Conservation (phyloP, 306 rosid species). For the Oxytropis ochrocephala region DNA sequence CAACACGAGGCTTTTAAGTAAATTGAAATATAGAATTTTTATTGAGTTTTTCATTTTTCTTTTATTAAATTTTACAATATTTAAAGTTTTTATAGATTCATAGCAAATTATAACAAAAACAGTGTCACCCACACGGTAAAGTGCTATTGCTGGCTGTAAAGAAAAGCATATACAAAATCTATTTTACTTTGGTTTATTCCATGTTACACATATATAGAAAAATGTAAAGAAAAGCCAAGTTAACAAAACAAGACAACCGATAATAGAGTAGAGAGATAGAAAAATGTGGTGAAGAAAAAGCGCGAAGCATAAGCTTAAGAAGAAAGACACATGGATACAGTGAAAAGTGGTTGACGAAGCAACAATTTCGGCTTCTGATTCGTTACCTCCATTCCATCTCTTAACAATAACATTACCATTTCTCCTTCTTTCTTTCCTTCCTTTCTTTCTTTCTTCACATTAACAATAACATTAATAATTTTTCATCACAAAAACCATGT, state of each 20-base stretch:
- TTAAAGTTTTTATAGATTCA: too few species aligned
- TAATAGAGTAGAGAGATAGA: background rate
- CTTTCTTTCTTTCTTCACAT: conserved; percentile 25
- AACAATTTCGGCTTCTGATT: conserved; percentile 51
- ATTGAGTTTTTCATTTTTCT: too few species aligned
- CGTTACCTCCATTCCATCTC: conserved; percentile 50
- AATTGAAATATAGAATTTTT: too few species aligned
- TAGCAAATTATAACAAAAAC: too few species aligned
- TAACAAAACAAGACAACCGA: background rate
- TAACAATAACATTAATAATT: conserved; percentile 13
- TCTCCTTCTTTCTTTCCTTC: background rate
- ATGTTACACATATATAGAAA: too few species aligned
- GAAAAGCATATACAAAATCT: background rate
- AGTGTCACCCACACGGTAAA: too few species aligned
- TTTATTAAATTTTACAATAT: too few species aligned
- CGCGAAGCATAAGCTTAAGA: conserved; percentile 14
- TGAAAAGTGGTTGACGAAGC: conserved; percentile 27
- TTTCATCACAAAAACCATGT: conserved; percentile 37
- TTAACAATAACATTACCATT: conserved; percentile 27
- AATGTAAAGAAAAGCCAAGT: background rate
- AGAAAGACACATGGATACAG: conserved; percentile 18
- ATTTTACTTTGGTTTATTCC: too few species aligned
- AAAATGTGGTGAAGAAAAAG: background rate
- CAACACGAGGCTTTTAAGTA: too few species aligned
- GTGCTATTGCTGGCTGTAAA: too few species aligned